Base-by-base conservation (phyloP, 352 stramenopile species). In the Phytophthora litchii region DNA sequence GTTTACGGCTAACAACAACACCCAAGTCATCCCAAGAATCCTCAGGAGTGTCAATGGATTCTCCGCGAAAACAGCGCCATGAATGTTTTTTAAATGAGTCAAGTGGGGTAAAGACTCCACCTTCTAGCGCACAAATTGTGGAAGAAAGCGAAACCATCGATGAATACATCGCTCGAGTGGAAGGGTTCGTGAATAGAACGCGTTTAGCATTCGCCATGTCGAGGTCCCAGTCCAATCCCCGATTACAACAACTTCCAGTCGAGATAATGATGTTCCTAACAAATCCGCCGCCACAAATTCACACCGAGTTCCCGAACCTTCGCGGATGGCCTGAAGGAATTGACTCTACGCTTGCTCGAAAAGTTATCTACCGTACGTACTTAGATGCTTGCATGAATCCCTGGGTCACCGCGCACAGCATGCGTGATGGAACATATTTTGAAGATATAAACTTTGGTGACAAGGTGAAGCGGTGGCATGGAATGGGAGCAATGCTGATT, bases 251-350 rank as follows among this genome's bases (percentile, higher is more conserved):
- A 11, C n/a, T 74, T 3, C 54, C 60, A 25, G 54, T 36, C 0
- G 65, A 74, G 19, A 14, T 72, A 0, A 34, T 19, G 7, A 63
- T 70, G 47, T 51, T 66, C 13, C 6, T 58, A 0, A 23, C 45
- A 7, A 25, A 55, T 21, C 19, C 36, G 0, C 56, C 53, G n/a
- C 61, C 62, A 14, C 10, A 58, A 47, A 44, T 72, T 32, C 51
- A 62, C 34, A 31, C 32, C 0, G 51, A 70, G 29, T 76, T 70
- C 16, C 48, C 67, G 2, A 64, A 55, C 12, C 19, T 59, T 19
- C 58, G 57, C 27, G 63, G 48, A 11, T 76, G 63, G 52, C 53
- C 67, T 20, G 48, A 59, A 10, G 67, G 61, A 0, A 62, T 72
- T 17, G 38, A 65, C 19, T 2, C 55, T 8, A 21, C n/a, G 8